phyloP scores from a whole-genome alignment of 192 early-diverging fungal genomes.

The Backusella sp. region DNA sequence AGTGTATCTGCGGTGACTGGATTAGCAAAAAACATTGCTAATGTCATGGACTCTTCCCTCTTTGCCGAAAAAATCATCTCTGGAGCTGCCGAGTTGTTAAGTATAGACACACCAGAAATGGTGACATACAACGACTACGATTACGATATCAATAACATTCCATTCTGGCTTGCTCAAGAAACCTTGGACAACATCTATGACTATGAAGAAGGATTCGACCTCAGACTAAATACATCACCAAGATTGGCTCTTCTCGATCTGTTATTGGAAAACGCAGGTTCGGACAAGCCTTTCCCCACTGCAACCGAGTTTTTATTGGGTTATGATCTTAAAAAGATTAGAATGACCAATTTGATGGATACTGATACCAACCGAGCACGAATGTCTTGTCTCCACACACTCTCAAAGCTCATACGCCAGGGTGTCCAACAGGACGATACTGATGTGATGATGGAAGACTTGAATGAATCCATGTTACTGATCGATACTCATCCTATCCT shows the following conservation, averaged over 20 bases:
- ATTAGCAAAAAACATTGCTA: constrained; percentile 71
- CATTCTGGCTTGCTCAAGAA: constrained; percentile 31
- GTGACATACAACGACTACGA: constrained; percentile 26
- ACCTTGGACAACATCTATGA: constrained; percentile 13
- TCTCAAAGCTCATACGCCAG: constrained; percentile 62
- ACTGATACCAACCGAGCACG: constrained; percentile 34
- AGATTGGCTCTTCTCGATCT: constrained; percentile 84
- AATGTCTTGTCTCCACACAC: constrained; percentile 58
- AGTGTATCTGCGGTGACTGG: constrained; percentile 22
- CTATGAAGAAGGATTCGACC: constrained; percentile 18
- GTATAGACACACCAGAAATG: constrained; percentile 51
- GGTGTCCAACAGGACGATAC: constrained; percentile 28
- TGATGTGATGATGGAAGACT: constrained; percentile 11
- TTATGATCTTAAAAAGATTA: constrained; percentile 52
- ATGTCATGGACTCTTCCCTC: constrained; percentile 60
- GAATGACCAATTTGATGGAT: constrained; percentile 35
- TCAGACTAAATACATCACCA: constrained; percentile 42
- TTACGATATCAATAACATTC: constrained; percentile 35
- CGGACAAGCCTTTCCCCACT: constrained; percentile 58
- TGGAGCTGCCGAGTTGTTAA: constrained; percentile 78
- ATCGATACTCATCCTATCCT: constrained; percentile 71
- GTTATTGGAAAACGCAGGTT: constrained; percentile 72
- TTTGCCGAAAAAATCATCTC: constrained; percentile 70
- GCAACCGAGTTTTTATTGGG: constrained; percentile 91
- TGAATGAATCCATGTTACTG: constrained; percentile 29